These are phyloP conservation scores for Beauveria caledonica DNA, from an alignment of 2,329 filamentous ascomycete genomes.

Conservation along the genomic window DNA sequence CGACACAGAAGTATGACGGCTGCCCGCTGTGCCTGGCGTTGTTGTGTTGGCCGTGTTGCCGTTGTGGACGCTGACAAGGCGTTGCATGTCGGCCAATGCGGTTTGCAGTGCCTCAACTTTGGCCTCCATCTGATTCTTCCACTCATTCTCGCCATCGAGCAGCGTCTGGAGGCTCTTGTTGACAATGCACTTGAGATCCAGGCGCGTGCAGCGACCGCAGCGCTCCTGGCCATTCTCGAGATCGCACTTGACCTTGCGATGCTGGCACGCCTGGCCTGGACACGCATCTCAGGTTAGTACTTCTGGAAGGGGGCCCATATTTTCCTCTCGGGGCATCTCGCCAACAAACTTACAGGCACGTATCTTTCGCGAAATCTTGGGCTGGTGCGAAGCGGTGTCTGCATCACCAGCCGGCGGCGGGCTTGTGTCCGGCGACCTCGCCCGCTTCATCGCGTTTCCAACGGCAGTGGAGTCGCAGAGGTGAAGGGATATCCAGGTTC, in stretches of 20 bases:
- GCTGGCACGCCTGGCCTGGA: constrained; percentile 37
- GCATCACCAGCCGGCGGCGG: constrained; percentile 9
- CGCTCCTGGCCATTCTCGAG: constrained; percentile 34
- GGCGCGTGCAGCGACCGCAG: constrained; percentile 41
- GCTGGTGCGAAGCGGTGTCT: constrained; percentile 13
- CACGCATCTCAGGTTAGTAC: neutral
- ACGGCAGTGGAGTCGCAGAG: constrained; percentile 10
- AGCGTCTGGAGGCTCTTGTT: constrained; percentile 49
- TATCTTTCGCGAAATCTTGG: constrained; percentile 26
- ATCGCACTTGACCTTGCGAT: constrained; percentile 47
- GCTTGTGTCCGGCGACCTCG: constrained; percentile 15
- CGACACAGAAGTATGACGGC: neutral
- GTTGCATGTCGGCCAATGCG: constrained; percentile 21
- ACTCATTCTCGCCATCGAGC: constrained; percentile 44
- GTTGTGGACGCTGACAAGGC: constrained; percentile 15
- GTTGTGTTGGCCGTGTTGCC: neutral
- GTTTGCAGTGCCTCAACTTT: constrained; percentile 20
- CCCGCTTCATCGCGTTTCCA: constrained; percentile 16
- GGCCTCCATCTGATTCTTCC: constrained; percentile 23
- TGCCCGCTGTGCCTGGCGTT: neutral
- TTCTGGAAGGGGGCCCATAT: neutral
- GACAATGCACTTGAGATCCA: constrained; percentile 42
- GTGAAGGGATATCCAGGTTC: constrained; percentile 9
- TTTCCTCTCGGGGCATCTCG: neutral
- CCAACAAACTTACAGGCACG: constrained; percentile 21